Conservation (phyloP, 768 basidiomycete species). For the Lactarius quietus region DNA sequence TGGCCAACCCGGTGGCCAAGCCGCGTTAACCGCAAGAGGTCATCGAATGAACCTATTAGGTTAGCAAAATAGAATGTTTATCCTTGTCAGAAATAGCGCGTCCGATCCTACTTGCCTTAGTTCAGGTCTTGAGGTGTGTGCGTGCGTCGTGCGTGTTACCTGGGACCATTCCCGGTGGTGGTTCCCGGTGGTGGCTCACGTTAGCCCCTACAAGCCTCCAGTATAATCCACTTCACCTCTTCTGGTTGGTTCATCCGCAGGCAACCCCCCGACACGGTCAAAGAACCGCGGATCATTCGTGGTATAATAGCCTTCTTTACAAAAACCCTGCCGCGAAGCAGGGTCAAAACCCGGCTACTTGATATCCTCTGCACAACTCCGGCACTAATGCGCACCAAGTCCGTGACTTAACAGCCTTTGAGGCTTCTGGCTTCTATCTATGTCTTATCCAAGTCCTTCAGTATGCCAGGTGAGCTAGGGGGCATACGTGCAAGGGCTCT, state of each 20-base stretch:
- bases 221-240: slow-evolving; percentile 1
- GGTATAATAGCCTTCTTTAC: slow-evolving; percentile 1
- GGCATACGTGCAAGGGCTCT: not conserved
- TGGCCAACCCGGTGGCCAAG: not conserved
- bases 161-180: not conserved
- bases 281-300: slow-evolving; percentile 7
- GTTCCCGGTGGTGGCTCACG: no score
- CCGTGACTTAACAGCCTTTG: not conserved
- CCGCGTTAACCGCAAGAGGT: slow-evolving; percentile 1
- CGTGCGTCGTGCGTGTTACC: not conserved
- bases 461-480: not conserved
- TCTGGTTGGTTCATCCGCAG: not conserved
- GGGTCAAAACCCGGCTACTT: not conserved
- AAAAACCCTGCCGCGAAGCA: not conserved
- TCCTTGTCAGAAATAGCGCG: slow-evolving; percentile 5
- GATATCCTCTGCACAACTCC: slow-evolving; percentile 5
- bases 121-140: not conserved
- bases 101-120: not conserved
- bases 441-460: not conserved
- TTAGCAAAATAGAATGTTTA: slow-evolving; percentile 1
- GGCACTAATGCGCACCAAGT: not conserved
- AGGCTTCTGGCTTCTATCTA: not conserved
- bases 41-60: not conserved
- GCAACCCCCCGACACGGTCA: not conserved
- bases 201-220: slow-evolving; percentile 6